Evolutionary conservation across 306 rosid genomes (phyloP).

Genomic region (Lathyrus oleraceus): DNA sequence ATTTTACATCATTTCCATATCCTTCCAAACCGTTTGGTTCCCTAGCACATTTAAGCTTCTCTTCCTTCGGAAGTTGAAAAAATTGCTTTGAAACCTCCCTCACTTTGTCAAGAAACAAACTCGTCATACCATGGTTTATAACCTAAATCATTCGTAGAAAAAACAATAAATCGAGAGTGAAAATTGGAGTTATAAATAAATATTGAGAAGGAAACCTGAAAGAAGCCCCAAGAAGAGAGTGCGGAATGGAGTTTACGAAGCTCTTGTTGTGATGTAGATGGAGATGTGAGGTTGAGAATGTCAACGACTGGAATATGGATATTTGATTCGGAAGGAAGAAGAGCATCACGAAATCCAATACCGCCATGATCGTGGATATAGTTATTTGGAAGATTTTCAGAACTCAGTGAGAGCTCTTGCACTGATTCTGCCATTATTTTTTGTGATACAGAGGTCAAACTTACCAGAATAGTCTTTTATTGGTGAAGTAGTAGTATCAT

Average conservation of each 20-base stretch:
- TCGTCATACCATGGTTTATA: constrained; percentile 48
- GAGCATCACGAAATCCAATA: constrained; percentile 36
- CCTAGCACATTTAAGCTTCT: constrained; percentile 50
- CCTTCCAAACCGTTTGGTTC: constrained; percentile 48
- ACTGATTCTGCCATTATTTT: constrained; percentile 43
- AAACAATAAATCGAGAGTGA: no score
- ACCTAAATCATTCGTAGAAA: constrained; percentile 29
- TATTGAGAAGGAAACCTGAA: constrained; percentile 34
- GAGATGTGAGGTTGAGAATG: constrained; percentile 34
- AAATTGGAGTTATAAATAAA: not conserved
- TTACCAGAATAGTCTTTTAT: not conserved
- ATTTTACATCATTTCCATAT: constrained; percentile 52
- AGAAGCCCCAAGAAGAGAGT: constrained; percentile 49
- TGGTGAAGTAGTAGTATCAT: not conserved
- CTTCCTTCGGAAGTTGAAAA: constrained; percentile 50
- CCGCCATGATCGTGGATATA: constrained; percentile 36
- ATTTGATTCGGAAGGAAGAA: constrained; percentile 18
- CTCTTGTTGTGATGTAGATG: constrained; percentile 23
- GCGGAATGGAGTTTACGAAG: constrained; percentile 40
- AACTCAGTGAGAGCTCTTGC: constrained; percentile 38
- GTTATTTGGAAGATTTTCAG: constrained; percentile 38
- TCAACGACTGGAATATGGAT: constrained; percentile 43
- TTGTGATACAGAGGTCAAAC: not conserved
- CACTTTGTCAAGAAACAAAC: constrained; percentile 40
- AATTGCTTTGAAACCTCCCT: constrained; percentile 41